phyloP scores from a whole-genome alignment of 139 green algal genomes.

The Tetraselmis chui region DNA sequence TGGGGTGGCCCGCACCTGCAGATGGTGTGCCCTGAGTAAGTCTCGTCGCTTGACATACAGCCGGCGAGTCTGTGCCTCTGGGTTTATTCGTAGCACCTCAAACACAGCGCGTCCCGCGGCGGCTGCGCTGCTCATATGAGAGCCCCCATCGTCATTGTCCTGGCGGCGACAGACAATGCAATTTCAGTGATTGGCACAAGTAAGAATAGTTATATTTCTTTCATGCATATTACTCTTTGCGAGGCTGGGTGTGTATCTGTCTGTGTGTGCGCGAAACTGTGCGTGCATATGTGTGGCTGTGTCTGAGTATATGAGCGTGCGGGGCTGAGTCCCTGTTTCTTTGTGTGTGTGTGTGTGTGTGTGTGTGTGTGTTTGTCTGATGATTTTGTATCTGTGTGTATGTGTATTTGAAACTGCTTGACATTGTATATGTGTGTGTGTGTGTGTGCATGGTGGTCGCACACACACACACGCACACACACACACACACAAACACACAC shows the following conservation, averaged over 20 bases:
- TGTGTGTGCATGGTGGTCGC: no score
- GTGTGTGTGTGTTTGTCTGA: no score
- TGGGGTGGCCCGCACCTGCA: conserved; percentile 47
- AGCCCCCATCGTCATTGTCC: neutral
- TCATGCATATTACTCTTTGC: neutral
- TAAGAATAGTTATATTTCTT: neutral
- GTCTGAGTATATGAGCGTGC: no score
- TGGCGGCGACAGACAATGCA: neutral
- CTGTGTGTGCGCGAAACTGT: neutral
- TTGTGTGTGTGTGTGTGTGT: no score
- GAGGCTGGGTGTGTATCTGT: neutral
- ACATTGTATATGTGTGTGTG: no score
- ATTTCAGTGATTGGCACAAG: no score
- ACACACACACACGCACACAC: no score
- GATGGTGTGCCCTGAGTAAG: conserved; percentile 64
- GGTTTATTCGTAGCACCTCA: conserved; percentile 67
- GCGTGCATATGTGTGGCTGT: neutral
- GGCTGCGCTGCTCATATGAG: no score
- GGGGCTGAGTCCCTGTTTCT: no score
- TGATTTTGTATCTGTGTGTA: no score
- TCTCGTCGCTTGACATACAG: conserved; percentile 74
- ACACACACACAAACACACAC: no score
- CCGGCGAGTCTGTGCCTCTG: conserved; percentile 41
- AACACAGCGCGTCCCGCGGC: neutral
- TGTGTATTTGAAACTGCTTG: no score